These are phyloP conservation scores for Raddia guianensis DNA, from an alignment of 176 grass and related monocot species.

Conservation along the genomic window DNA sequence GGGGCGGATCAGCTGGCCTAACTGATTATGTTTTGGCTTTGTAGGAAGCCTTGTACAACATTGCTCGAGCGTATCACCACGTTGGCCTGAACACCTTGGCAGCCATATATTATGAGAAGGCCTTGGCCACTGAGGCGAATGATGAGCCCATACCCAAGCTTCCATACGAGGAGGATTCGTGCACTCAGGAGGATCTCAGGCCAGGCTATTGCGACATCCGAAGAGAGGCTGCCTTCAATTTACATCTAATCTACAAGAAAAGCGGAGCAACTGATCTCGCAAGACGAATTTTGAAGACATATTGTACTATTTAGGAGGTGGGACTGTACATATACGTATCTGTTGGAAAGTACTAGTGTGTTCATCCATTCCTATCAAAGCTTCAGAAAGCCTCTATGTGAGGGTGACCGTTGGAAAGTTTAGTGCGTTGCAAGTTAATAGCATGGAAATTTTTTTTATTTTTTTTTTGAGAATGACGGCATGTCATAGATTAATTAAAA, in stretches of 20 bases:
- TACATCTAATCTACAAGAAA: conserved; percentile 97
- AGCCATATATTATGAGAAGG: conserved; percentile 85
- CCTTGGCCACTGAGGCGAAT: conserved; percentile 58
- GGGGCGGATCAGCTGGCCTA: not conserved
- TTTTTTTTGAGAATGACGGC: too few species aligned
- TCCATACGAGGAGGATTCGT: conserved; percentile 57
- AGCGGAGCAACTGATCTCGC: conserved; percentile 90
- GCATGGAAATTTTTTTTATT: too few species aligned
- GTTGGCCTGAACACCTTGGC: conserved; percentile 82
- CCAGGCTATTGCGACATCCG: conserved; percentile 72
- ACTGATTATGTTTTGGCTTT: conserved; percentile 31
- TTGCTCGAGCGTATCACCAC: conserved; percentile 88
- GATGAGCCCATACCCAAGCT: conserved; percentile 76
- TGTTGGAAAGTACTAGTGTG: too few species aligned
- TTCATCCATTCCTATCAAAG: too few species aligned
- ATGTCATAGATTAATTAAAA: too few species aligned
- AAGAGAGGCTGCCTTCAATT: conserved; percentile 85
- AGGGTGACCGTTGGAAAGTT: too few species aligned
- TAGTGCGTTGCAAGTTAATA: too few species aligned
- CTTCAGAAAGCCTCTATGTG: too few species aligned
- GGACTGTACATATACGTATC: not conserved
- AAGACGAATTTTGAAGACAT: conserved; percentile 75
- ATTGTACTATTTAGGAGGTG: conserved; percentile 62
- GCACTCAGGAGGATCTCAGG: conserved; percentile 39
- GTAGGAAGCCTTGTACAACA: conserved; percentile 89